Base-by-base conservation (phyloP, 208 protist genomes). In the Tritrichomonas musculus region DNA sequence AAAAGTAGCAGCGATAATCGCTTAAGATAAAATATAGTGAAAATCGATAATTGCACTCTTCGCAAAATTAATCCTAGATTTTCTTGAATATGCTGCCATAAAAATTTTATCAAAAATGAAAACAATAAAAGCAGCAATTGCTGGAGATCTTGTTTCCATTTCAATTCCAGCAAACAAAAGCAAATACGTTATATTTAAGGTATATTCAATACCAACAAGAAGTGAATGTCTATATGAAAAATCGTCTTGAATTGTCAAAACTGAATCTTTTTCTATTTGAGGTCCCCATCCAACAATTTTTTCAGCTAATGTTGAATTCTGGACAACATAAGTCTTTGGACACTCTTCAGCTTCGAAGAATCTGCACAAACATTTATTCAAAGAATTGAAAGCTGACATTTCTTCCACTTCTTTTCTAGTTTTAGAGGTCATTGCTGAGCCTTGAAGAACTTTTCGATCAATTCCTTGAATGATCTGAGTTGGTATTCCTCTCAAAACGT, bases 161-260 rank as follows among this genome's bases (percentile, higher is more conserved):
- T 88, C 77, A 20, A 88, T 88, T 20, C 77, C 44, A 27, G 77
- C 47, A 33, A 88, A 88, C 47, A 88, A 53, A n/a, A 88, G 25
- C 8, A 88, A n/a, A 30, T 57, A 88, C 41, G 57, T 53, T 8
- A 13, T 20, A 57, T 17, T 27, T 3, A 88, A 39, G 5, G 44
- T 88, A 41, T 47, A 88, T 57, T 88, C 77, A 22, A 88, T 88
- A 41, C 77, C 77, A 47, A 25, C 39, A 0, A 88, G 9, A 0
- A 88, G 4, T 27, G 47, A 57, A 22, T 88, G 33, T 33, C 41
- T 53, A 17, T 60, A 88, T 8, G 77, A 60, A 57, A 1, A 33
- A 27, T 57, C 47, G 4, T 17, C 25, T 39, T 57, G 14, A 88
- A 88, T 88, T 2, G 77, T 25, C 30, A 88, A 57, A 39, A 88